Base-by-base conservation (phyloP, 371 early-diverging fungal genomes). In the Phascolomyces articulosus region DNA sequence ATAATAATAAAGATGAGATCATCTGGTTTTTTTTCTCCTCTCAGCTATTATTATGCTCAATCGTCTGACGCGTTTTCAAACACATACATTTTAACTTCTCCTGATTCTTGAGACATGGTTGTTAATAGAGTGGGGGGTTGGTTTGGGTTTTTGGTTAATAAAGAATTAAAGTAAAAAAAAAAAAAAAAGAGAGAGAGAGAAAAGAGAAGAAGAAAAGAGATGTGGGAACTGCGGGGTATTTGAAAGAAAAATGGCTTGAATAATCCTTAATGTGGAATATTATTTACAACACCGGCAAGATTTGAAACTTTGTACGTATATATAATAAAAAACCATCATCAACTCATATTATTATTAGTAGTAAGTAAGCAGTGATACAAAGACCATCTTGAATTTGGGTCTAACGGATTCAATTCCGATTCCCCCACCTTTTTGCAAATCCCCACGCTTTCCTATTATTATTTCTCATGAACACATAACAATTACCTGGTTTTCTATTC, bases 51-150 rank as follows among this genome's bases (percentile, higher is more conserved):
- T 34, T 34, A 9, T 34, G 9, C 6, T 34, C 34, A 1, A 34
- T 26, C 48, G 15, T 24, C 27, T 41, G n/a, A 47, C 47, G 20
- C 20, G 47, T 18, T n/a, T 4, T 20, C 20, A 47, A 16, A 47
- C 16, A 47, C 26, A 51, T 51, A 51, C 51, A 51, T 51, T 51
- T 24, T 51, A n/a, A 51, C 51, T 51, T 51, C 24, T 51, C 51
- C 51, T 51, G 51, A 10, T 51, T 51, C 51, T 1, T 51, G 51
- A 15, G 51, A 11, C 51, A 51, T 51, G 21, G 44, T 7, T 44
- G 1, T 23, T 8, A 23, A 6, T 51, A 51, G 6, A 51, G 51
- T 44, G 23, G 51, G 51, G 51, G 51, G 51, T 4, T 51, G 6
- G 26, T 24, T 11, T 8, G 23, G 11, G 21, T 51, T 20, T 51